Percentiles rank a stretch among this genome's conserved stretches.
Conservation (phyloP, 768 basidiomycete species). For the Mycena indigotica region DNA sequence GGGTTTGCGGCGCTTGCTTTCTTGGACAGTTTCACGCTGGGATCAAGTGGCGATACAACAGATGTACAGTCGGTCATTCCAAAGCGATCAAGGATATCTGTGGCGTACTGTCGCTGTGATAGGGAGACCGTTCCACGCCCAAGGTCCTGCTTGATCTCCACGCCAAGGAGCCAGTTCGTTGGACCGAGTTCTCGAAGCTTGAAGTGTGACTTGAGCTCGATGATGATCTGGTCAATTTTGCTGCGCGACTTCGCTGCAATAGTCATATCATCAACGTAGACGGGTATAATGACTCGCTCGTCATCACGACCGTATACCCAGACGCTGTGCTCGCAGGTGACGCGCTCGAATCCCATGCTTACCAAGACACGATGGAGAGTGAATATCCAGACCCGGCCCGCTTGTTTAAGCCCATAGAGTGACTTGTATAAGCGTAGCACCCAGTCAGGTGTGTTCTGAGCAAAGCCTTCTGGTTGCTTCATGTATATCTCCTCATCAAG, state of each 20-base stretch:
- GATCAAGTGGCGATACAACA: not conserved
- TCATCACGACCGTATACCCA: constrained; percentile 9
- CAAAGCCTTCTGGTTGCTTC: constrained; percentile 25
- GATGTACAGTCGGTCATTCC: constrained; percentile 4
- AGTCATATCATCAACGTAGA: constrained; percentile 6
- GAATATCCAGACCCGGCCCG: constrained; percentile 32
- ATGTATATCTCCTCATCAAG: constrained; percentile 32
- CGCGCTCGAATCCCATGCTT: constrained; percentile 5
- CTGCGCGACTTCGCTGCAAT: constrained; percentile 31
- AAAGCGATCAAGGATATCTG: constrained; percentile 28
- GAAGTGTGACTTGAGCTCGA: constrained; percentile 29
- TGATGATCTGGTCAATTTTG: constrained; percentile 16
- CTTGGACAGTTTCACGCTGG: not conserved
- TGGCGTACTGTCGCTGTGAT: constrained; percentile 31
- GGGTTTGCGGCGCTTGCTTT: not conserved
- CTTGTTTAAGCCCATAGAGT: constrained; percentile 40
- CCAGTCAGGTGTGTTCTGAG: too few species aligned
- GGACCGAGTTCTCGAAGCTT: constrained; percentile 35
- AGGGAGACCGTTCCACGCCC: constrained; percentile 22
- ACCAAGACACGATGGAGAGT: constrained; percentile 22
- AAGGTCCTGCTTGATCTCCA: constrained; percentile 29
- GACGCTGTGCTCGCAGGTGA: not conserved
- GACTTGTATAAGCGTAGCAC: constrained; percentile 20
- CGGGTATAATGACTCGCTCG: not conserved
- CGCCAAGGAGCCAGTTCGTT: constrained; percentile 32